Evolutionary conservation across 371 early-diverging fungal species (phyloP), one percentile per base, ranked within the genome.

Genomic region (Conidiobolus coronatus): DNA sequence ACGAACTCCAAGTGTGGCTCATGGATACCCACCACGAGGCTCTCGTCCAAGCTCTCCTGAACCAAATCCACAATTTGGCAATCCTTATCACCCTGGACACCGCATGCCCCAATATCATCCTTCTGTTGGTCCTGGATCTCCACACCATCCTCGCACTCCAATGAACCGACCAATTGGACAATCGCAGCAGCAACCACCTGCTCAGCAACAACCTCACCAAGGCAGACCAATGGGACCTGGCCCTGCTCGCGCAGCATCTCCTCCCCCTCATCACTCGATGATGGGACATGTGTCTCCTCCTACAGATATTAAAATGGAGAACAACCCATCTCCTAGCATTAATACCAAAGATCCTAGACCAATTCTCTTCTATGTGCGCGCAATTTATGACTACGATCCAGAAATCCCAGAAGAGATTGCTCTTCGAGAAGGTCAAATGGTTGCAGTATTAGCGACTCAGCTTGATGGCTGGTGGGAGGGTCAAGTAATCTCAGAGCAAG

Each of bases 331-430:
- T 20, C 4, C 41, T 9, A 41, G 19, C 17, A 15, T 5, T n/a
- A 15, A 15, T 29, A 29, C 14, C 23, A 42, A 9, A 22, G 48
- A 47, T 29, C 19, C 40, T 22, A 19, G 48, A n/a, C 48, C 48
- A 17, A 47, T 47, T 8, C 29, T 47, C 12, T 47, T 47, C 33
- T 47, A 47, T n/a, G 90, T 82, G 17, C 71, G 75, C 13, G 81
- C 76, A 3, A 55, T 88, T 5, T 81, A 82, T 45, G 87, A 89
- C 56, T 89, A 86, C 54, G 66, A 68, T 34, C 71, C 83, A 3
- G 78, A 77, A 11, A 73, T 75, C 18, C 62, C 70, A 5, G 87
- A 81, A 42, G 89, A 89, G 53, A 60, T 92, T 11, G 65, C 69
- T 15, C 73, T 87, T 33, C 61, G 53, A 6, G 71, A 79, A 52